phyloP scores from a whole-genome alignment of 208 protist species.

The Acanthamoeba healyi region DNA sequence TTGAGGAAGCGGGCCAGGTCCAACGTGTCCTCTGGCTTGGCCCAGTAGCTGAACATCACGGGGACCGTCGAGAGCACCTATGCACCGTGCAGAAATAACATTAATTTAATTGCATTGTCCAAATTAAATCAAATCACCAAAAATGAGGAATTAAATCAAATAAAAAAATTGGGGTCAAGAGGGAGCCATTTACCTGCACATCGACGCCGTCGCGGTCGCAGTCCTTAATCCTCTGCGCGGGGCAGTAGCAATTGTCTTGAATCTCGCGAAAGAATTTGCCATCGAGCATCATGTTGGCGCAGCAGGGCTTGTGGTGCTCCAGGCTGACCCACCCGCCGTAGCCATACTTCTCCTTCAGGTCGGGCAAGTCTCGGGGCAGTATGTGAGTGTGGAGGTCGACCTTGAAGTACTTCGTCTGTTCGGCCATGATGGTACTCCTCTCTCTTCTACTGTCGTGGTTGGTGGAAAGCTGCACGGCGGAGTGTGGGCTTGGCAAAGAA shows the following conservation, averaged over 20 bases:
- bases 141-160: conserved; percentile 27
- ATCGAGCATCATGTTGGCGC: conserved; percentile 90
- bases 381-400: conserved; percentile 93
- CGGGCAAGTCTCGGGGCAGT: conserved; percentile 86
- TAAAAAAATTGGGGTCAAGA: background rate
- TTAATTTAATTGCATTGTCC: background rate
- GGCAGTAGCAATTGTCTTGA: conserved; percentile 90
- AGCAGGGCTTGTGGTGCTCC: conserved; percentile 84
- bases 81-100: background rate
- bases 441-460: background rate
- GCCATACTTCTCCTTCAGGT: conserved; percentile 87
- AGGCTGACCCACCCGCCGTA: conserved; percentile 89
- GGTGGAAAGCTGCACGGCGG: too few relatives aligned
- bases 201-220: conserved; percentile 82
- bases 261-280: conserved; percentile 91
- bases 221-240: conserved; percentile 87
- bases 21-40: conserved; percentile 89
- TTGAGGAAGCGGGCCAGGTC: conserved; percentile 88
- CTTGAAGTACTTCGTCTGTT: conserved; percentile 62
- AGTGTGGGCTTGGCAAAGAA: too few relatives aligned
- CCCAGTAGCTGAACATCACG: conserved; percentile 94
- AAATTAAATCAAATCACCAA: conserved; percentile 5
- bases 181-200: conserved; percentile 81
- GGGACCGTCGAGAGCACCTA: conserved; percentile 91
- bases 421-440: background rate